Conservation (phyloP, 163 green algal genomes). For the Volvox carteri region DNA sequence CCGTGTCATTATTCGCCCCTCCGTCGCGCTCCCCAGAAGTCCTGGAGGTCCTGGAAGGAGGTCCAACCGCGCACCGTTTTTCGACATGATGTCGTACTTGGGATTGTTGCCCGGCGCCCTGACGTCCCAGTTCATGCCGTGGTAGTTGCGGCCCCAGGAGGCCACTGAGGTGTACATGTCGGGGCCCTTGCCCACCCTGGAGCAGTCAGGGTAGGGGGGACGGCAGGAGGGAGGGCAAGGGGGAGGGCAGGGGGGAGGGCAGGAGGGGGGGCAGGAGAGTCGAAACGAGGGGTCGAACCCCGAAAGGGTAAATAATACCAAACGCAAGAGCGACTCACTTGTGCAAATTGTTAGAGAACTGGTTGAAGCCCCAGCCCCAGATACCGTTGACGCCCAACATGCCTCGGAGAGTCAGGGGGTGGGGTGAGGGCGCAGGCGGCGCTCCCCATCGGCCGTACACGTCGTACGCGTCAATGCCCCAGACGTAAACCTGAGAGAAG, state of each 20-base stretch:
- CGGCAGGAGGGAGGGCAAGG: neutral
- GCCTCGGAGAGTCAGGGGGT: constrained; percentile 1
- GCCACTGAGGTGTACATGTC: constrained; percentile 38
- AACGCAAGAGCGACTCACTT: neutral
- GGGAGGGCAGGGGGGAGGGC: neutral
- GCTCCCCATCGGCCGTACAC: constrained; percentile 54
- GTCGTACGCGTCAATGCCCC: constrained; percentile 54
- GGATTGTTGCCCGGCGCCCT: constrained; percentile 34
- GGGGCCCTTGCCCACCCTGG: constrained; percentile 39
- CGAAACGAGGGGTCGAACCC: neutral
- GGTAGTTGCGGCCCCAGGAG: constrained; percentile 57
- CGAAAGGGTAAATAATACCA: neutral
- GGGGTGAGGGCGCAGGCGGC: constrained; percentile 34
- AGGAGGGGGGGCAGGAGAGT: neutral
- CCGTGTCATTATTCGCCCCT: too few species aligned
- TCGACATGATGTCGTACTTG: constrained; percentile 55
- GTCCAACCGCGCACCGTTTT: neutral
- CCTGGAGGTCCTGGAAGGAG: too few species aligned
- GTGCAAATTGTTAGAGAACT: neutral
- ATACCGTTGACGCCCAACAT: constrained; percentile 62
- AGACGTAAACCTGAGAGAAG: constrained; percentile 31
- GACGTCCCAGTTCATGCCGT: constrained; percentile 59
- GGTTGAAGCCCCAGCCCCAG: constrained; percentile 60
- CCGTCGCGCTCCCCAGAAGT: too few species aligned
- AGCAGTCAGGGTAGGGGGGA: too few species aligned